These are phyloP conservation scores for Rhazya stricta DNA, from an alignment of 257 asterid genomes.

Conservation along the genomic window DNA sequence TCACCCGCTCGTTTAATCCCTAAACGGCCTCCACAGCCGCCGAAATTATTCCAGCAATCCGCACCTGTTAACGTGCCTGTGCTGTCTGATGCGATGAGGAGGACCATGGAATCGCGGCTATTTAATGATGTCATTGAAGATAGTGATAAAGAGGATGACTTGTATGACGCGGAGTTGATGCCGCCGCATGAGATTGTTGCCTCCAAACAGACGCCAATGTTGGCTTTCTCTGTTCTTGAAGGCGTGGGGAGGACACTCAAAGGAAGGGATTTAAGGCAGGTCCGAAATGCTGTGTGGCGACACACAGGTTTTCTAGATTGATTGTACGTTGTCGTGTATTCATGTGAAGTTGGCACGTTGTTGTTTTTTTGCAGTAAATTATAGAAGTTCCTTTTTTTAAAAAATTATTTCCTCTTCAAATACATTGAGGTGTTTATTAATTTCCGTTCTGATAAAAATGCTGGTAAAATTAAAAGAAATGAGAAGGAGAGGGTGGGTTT, in stretches of 20 bases:
- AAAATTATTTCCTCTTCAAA: not conserved
- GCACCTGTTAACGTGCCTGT: slow-evolving; percentile 70
- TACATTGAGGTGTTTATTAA: not conserved
- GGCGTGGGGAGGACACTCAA: slow-evolving; percentile 73
- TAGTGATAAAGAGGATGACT: slow-evolving; percentile 32
- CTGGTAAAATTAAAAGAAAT: not conserved
- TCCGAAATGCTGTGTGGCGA: slow-evolving; percentile 63
- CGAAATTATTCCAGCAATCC: slow-evolving; percentile 35
- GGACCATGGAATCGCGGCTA: slow-evolving; percentile 26
- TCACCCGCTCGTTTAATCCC: slow-evolving; percentile 33
- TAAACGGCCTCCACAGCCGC: slow-evolving; percentile 36
- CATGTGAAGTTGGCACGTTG: slow-evolving; percentile 11
- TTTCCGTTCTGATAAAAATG: not conserved
- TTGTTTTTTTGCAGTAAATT: slow-evolving; percentile 8
- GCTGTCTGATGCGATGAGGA: slow-evolving; percentile 35
- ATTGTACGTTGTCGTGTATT: slow-evolving; percentile 2
- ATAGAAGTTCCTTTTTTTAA: not conserved
- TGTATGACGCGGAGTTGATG: slow-evolving; percentile 20
- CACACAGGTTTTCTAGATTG: slow-evolving; percentile 63
- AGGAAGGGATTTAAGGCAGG: slow-evolving; percentile 77
- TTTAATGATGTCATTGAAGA: slow-evolving; percentile 38
- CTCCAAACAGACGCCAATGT: slow-evolving; percentile 42
- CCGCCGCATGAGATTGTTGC: slow-evolving; percentile 73
- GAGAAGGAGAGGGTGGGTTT: not conserved
- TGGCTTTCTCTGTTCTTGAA: slow-evolving; percentile 62